Evolutionary conservation across 2,329 filamentous ascomycete species (phyloP).

Genomic region (Penicillium palitans): DNA sequence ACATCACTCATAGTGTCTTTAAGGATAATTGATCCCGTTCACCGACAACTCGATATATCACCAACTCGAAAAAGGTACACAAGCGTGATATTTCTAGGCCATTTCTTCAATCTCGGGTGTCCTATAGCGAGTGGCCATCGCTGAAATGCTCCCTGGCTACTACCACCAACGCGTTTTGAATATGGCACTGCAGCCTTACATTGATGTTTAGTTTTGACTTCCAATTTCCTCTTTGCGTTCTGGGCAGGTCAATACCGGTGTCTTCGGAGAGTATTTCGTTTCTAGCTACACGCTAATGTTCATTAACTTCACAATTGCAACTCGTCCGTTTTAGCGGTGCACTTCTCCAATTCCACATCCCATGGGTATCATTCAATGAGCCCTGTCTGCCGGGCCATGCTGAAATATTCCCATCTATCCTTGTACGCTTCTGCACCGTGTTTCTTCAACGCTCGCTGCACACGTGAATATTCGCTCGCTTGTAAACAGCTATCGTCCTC

Average conservation of each 20-base stretch:
- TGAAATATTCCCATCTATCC: constrained; percentile 41
- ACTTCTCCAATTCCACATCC: background rate
- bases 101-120: background rate
- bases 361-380: constrained; percentile 12
- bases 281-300: constrained; percentile 3
- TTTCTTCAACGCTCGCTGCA: constrained; percentile 43
- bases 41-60: background rate
- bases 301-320: constrained; percentile 2
- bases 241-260: constrained; percentile 4
- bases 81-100: background rate
- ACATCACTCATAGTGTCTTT: constrained; percentile 35
- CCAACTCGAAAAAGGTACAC: background rate
- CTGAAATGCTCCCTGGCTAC: background rate
- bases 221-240: constrained; percentile 6
- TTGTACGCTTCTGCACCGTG: constrained; percentile 45
- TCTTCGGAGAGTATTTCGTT: constrained; percentile 6
- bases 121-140: background rate
- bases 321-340: background rate
- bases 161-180: background rate
- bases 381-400: constrained; percentile 28
- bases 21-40: constrained; percentile 29
- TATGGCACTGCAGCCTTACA: background rate
- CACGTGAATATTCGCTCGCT: constrained; percentile 33
- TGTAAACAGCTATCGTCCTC: constrained; percentile 46
- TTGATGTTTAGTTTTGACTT: background rate